Evolutionary conservation across 108 stramenopile genomes (phyloP), one percentile per base, ranked within the genome.

Genomic region (Nitzschia sp.): DNA sequence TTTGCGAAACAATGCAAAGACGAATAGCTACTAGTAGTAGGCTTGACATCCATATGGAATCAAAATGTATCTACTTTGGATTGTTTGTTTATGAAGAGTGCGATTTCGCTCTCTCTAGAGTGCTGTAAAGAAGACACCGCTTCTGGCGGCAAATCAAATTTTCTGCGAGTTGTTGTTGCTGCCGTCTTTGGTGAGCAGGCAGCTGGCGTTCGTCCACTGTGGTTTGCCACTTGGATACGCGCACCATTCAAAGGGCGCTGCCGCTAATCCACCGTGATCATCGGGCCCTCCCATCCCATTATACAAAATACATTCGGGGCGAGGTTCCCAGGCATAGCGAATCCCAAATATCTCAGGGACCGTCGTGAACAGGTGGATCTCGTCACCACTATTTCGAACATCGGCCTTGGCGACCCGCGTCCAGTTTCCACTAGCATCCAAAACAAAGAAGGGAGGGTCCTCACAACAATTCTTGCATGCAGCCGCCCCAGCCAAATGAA

Each of bases 201-300:
- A 50, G 5, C 48, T 21, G 19, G 19, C 48, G 21, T 50, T 21
- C 4, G 56, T 58, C 29, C 32, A 58, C 1, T 13, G 17, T 13
- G 32, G 32, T 34, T 58, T 30, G 30, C 56, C 56, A 33, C 56
- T 58, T 1, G 56, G 56, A 34, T 33, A 58, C 15, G 56, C 56
- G 31, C 70, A 71, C 60, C 57, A 62, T 53, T 61, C 60, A 25
- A 25, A 71, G 23, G 70, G 70, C 6, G 50, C 31, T 13, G 35
- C 48, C 27, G 70, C 25, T 33, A 71, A 31, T 11, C 70, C 70
- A 27, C 15, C 25, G 45, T 71, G 70, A 62, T 71, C 70, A 27
- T 71, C 70, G 1, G 70, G 70, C 13, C 70, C 70, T 15, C 70
- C 70, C 33, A n/a, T 5, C 3, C 60, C 70, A 48, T 71, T 71